Base-by-base conservation (phyloP, 2,329 filamentous ascomycete species). In the Elsinoe fawcettii region DNA sequence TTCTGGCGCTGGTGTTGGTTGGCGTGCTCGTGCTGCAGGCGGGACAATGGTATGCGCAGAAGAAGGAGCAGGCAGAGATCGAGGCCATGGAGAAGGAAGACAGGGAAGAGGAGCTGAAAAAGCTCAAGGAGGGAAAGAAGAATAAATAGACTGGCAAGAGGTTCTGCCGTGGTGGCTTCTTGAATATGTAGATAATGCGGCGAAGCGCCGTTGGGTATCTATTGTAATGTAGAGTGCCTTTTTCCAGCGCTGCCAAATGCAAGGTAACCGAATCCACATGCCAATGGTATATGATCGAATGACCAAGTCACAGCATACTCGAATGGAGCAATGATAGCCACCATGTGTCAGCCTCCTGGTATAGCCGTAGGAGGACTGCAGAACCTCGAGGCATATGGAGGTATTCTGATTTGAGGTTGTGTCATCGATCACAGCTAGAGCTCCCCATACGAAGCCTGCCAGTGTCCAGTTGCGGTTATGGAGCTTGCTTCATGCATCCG, bases 31-130 rank as follows among this genome's bases (percentile, higher is more conserved):
- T 96, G 32, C 75, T 99, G 67, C 93, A 99, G 81, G 90, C 90
- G 18, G 93, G 93, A 9, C 90, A 97, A 80, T 97, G 92, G 93
- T 99, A 99, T 75, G 93, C 93, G 23, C 91, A 97, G 80, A 81
- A 88, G 69, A 95, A 95, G 75, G 91, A 97, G 73, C 80, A 80
- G 67, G 87, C 91, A 70, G 91, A 96, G 72, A 78, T 81, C 57
- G 83, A 82, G 67, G 80, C 83, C 69, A 78, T 86, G 62, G 81
- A 84, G 63, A 73, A 77, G 71, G 77, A 75, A 61, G 43, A 47
- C 8, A 69, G 74, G 57, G 72, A 73, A 60, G 76, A 74, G 66
- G 78, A 78, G 71, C 69, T 58, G 65, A 64, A 56, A 62, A 65
- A 65, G 60, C 66, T 67, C 63, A 67, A 66, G 62, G 62, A 68